Base-by-base conservation (phyloP, 1,284 basidiomycete genomes). In the Neonothopanus nambi region DNA sequence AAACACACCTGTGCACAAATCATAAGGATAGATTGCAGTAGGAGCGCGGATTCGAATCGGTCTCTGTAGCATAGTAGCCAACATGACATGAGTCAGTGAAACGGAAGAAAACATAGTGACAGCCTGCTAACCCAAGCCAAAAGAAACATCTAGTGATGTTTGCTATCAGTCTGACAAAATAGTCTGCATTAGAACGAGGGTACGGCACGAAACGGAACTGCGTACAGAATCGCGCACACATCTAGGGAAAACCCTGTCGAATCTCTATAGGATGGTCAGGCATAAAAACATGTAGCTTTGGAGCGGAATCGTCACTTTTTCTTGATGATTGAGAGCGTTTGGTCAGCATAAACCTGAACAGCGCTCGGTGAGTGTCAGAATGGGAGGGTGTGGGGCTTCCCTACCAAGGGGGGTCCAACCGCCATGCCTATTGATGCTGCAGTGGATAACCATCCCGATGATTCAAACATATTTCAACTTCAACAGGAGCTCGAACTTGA, bases 141-240 rank as follows among this genome's bases (percentile, higher is more conserved):
- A 92, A 93, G 75, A 93, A 93, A 69, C 89, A 91, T 63, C 90
- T 77, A 18, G 85, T 86, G 51, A 93, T 89, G 68, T 93, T 93
- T 48, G 91, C 89, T 57, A 91, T 75, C 37, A 91, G 74, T 57
- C 88, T 90, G 56, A 11, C 52, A 23, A 42, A 36, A 55, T 37
- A 39, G 57, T 52, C 9, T 33, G 8, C 30, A 4, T 28, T 40
- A 33, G 24, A 21, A 42, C 54, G 26, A 20, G 17, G 33, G 26
- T 39, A 18, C 28, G 35, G 7, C 23, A 40, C 12, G 13, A 57
- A 48, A 62, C 3, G 9, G 54, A 46, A 58, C 38, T 37, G 69
- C 74, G 65, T 61, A 88, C 85, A 92, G 68, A 57, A 92, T 89
- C 8, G 85, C 89, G 63, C 87, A 91, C 53, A 91, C 83, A 66